Percentiles rank a stretch among this genome's conserved stretches.
These are phyloP conservation scores for Acer campestre DNA, from an alignment of 345 rosid genomes.

Conservation along the genomic window DNA sequence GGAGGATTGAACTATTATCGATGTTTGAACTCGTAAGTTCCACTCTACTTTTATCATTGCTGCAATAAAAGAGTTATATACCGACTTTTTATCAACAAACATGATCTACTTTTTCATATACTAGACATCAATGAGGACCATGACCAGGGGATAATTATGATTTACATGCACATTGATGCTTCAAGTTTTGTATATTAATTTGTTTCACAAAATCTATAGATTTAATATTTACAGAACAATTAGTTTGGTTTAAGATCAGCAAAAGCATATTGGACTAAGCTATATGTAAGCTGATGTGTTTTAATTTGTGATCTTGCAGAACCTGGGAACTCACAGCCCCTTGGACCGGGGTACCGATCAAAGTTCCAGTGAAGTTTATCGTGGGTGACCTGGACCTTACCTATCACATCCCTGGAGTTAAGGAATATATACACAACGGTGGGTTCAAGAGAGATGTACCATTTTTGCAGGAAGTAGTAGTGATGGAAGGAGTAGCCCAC, in stretches of 20 bases:
- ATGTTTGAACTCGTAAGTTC: constrained; percentile 62
- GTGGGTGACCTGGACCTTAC: neutral
- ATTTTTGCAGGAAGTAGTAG: neutral
- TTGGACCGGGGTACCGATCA: constrained; percentile 28
- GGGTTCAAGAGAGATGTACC: neutral
- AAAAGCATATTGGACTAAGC: neutral
- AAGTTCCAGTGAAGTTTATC: constrained; percentile 31
- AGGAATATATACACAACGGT: neutral
- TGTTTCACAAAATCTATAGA: neutral
- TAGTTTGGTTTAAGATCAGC: too few relatives aligned
- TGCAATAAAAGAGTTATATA: neutral
- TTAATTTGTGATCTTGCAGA: constrained; percentile 20
- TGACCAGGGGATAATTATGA: too few relatives aligned
- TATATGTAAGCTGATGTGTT: neutral
- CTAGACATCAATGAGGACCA: too few relatives aligned
- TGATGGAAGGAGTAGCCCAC: neutral
- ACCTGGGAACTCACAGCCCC: constrained; percentile 37
- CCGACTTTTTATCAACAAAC: neutral
- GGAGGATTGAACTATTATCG: constrained; percentile 88
- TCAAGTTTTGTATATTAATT: neutral
- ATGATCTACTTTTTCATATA: too few relatives aligned
- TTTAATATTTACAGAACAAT: too few relatives aligned
- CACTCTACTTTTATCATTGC: neutral
- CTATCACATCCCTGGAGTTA: neutral
- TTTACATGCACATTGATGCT: neutral